Evolutionary conservation across 2,329 filamentous ascomycete species (phyloP).

Genomic region (Teratosphaeriaceae sp.): DNA sequence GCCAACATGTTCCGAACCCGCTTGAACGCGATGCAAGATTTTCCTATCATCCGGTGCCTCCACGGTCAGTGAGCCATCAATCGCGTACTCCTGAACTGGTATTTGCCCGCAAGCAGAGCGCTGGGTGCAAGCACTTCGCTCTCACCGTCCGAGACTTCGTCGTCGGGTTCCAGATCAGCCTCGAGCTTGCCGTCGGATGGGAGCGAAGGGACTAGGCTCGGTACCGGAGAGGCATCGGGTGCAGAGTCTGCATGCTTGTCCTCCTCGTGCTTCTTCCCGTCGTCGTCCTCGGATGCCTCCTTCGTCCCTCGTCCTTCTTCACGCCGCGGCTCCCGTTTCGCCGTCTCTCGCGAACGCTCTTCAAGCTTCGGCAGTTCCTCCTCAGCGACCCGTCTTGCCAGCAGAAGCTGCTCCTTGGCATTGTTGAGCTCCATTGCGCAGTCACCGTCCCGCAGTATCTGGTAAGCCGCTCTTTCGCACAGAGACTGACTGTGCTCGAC

Average conservation of each 20-base stretch:
- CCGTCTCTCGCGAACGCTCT: conserved; percentile 17
- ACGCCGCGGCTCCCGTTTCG: conserved; percentile 16
- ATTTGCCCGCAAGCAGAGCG: conserved; percentile 6
- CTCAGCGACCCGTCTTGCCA: conserved; percentile 51
- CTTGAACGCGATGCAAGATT: no score
- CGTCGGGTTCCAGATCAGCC: conserved; percentile 9
- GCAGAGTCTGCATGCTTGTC: not conserved
- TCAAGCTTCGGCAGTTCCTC: conserved; percentile 18
- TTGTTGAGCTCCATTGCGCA: conserved; percentile 70
- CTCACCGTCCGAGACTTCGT: conserved; percentile 6
- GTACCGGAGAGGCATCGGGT: not conserved
- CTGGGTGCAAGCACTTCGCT: conserved; percentile 5
- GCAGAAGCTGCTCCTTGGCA: conserved; percentile 58
- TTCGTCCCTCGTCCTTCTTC: conserved; percentile 18
- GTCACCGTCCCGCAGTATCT: conserved; percentile 81
- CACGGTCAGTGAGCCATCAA: conserved; percentile 13
- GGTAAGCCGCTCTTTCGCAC: conserved; percentile 81
- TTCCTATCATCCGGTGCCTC: no score
- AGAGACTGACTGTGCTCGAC: conserved; percentile 74
- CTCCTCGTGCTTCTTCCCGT: not conserved
- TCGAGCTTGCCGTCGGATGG: conserved; percentile 8
- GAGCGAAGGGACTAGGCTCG: not conserved
- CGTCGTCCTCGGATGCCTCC: conserved; percentile 9
- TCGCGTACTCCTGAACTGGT: conserved; percentile 11
- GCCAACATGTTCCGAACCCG: conserved; percentile 5